phyloP scores from a whole-genome alignment of 768 basidiomycete genomes.

The Hericium erinaceus region DNA sequence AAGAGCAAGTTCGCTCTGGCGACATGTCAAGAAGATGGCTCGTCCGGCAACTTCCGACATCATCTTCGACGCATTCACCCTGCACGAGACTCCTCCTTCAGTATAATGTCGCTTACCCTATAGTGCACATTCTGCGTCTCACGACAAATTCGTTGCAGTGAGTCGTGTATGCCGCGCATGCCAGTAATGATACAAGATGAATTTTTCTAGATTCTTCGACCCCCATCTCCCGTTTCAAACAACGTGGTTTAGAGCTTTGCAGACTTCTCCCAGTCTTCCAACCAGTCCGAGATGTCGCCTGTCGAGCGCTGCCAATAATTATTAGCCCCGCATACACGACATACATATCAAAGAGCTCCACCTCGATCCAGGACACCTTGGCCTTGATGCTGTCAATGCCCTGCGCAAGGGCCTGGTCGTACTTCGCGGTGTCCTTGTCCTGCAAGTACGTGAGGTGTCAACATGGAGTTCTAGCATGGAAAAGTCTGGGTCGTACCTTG shows the following conservation, averaged over 20 bases:
- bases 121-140: background rate
- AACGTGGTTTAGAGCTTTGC: background rate
- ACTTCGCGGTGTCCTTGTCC: constrained; percentile 11
- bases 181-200: background rate
- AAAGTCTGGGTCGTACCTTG: background rate
- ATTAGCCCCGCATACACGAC: background rate
- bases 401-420: constrained; percentile 11
- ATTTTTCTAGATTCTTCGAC: background rate
- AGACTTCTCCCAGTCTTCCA: constrained; percentile 10
- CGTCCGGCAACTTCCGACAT: no score
- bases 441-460: background rate
- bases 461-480: background rate
- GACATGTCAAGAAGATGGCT: background rate
- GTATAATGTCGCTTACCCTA: background rate
- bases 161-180: background rate
- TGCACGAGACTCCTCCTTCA: background rate
- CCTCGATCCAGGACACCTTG: constrained; percentile 8
- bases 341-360: background rate
- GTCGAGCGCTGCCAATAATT: constrained; percentile 7
- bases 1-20: background rate
- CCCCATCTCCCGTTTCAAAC: background rate
- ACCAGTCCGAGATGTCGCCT: constrained; percentile 6
- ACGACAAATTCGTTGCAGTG: background rate
- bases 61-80: no score
- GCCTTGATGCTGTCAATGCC: constrained; percentile 9